Evolutionary conservation across 208 protist species (phyloP).

Genomic region (Herpetomonas tarakana): DNA sequence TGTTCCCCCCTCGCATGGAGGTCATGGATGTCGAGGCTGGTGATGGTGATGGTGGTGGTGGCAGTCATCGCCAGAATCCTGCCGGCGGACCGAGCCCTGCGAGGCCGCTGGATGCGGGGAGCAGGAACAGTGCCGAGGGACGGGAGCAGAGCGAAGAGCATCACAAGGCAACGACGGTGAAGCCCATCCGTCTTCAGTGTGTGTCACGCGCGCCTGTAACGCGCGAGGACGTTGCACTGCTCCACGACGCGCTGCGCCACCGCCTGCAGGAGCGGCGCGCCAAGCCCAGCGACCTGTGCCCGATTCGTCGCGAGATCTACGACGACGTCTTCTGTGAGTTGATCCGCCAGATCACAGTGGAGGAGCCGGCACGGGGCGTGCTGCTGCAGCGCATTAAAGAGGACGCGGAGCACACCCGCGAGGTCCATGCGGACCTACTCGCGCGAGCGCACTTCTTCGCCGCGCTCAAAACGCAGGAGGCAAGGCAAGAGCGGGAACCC

Average conservation of each 20-base stretch:
- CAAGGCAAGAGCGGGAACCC: no score
- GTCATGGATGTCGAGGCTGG: slow-evolving; percentile 3
- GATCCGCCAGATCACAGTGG: slow-evolving; percentile 98
- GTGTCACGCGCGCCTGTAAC: slow-evolving; percentile 63
- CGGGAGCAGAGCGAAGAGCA: background rate
- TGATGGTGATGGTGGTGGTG: background rate
- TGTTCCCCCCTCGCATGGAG: slow-evolving; percentile 14
- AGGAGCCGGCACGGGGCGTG: slow-evolving; percentile 96
- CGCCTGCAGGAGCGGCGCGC: slow-evolving; percentile 91
- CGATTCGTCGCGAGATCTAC: slow-evolving; percentile 97
- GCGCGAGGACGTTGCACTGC: slow-evolving; percentile 56
- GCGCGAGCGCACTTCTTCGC: slow-evolving; percentile 80
- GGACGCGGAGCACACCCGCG: slow-evolving; percentile 78
- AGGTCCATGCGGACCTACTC: slow-evolving; percentile 52
- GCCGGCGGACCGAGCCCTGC: no score
- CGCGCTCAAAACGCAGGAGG: slow-evolving; percentile 39
- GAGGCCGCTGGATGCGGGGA: background rate
- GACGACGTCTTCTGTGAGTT: slow-evolving; percentile 96
- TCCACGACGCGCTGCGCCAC: slow-evolving; percentile 92
- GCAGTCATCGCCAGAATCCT: background rate
- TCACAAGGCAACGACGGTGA: background rate
- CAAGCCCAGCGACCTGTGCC: slow-evolving; percentile 94
- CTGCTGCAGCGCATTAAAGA: slow-evolving; percentile 96
- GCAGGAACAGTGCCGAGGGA: background rate
- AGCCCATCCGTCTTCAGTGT: slow-evolving; percentile 27